Conservation (phyloP, 176 grass and related monocot species). For the Oryza australiensis region DNA sequence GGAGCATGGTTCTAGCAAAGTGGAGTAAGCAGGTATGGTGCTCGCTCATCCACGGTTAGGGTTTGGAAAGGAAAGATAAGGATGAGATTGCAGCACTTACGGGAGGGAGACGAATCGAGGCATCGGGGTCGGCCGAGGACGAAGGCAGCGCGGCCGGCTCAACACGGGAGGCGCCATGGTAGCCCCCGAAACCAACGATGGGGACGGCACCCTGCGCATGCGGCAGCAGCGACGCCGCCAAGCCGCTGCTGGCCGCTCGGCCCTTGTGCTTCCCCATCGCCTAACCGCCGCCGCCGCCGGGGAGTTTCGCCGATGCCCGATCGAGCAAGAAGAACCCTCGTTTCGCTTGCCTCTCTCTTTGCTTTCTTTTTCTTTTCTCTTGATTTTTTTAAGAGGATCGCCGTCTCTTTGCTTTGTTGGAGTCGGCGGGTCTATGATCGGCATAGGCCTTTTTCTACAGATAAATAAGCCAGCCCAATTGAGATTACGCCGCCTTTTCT, state of each 20-base stretch:
- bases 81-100: constrained; percentile 27
- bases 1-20: background rate
- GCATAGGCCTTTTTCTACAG: too few species aligned
- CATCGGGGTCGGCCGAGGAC: constrained; percentile 53
- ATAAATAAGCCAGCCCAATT: too few species aligned
- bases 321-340: too few species aligned
- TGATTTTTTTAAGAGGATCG: too few species aligned
- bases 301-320: too few species aligned
- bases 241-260: constrained; percentile 74
- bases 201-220: constrained; percentile 52
- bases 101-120: constrained; percentile 19
- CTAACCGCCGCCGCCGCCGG: background rate
- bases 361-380: too few species aligned
- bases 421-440: too few species aligned
- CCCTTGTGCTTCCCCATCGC: constrained; percentile 85
- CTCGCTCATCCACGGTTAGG: too few species aligned
- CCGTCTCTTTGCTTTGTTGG: too few species aligned
- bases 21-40: background rate
- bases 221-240: constrained; percentile 69
- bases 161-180: constrained; percentile 74
- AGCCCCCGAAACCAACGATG: constrained; percentile 77
- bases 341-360: too few species aligned
- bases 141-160: constrained; percentile 43
- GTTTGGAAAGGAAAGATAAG: background rate
- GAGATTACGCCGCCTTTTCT: too few species aligned